Evolutionary conservation across 345 rosid genomes (phyloP).

Genomic region (Populus ilicifolia): DNA sequence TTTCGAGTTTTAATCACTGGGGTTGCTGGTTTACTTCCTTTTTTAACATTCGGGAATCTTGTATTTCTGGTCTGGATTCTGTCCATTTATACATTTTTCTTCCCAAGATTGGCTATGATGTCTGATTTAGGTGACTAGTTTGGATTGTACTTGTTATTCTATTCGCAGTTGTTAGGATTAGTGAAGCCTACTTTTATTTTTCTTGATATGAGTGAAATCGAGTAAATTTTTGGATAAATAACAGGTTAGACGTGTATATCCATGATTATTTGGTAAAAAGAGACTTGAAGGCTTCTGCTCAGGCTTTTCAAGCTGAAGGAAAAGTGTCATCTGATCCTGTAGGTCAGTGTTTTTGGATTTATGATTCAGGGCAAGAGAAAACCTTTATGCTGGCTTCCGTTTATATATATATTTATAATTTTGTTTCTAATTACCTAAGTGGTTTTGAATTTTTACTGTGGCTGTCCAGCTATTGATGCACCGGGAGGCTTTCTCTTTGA

Average conservation of each 20-base stretch:
- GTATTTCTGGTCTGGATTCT: slow-evolving; percentile 18
- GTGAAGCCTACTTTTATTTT: background rate
- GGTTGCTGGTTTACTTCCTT: background rate
- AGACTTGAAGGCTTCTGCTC: slow-evolving; percentile 93
- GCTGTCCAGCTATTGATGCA: slow-evolving; percentile 84
- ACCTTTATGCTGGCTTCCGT: background rate
- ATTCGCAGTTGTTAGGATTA: background rate
- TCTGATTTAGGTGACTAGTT: background rate
- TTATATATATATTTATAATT: background rate
- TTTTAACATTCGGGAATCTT: background rate
- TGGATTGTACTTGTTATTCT: background rate
- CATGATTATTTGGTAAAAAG: slow-evolving; percentile 93
- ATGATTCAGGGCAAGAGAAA: background rate
- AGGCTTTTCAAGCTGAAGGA: slow-evolving; percentile 96
- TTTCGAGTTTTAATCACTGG: background rate
- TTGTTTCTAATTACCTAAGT: background rate
- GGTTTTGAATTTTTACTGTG: slow-evolving; percentile 13
- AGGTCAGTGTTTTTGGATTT: slow-evolving; percentile 40
- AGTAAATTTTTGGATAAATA: slow-evolving; percentile 1
- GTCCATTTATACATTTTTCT: slow-evolving; percentile 13
- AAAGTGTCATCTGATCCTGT: slow-evolving; percentile 98
- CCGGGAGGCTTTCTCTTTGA: slow-evolving; percentile 99
- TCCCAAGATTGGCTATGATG: slow-evolving; percentile 9
- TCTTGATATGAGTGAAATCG: background rate
- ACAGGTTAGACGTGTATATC: slow-evolving; percentile 97